Evolutionary conservation across 305 asterid genomes (phyloP).

Genomic region (Caryopteris hybrid): DNA sequence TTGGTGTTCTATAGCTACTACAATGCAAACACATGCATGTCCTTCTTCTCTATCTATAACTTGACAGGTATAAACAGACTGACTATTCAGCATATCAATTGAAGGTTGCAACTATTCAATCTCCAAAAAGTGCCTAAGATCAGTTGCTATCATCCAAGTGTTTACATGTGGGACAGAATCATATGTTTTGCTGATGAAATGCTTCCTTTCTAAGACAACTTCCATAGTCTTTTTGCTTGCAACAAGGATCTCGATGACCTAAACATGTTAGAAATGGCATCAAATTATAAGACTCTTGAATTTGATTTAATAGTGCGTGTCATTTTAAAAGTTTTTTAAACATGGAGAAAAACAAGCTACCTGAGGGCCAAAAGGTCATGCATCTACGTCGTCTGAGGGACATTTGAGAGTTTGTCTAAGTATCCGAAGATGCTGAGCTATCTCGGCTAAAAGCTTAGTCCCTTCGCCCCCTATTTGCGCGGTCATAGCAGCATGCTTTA

Average conservation of each 20-base stretch:
- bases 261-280: constrained; percentile 3
- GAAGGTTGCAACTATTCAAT: background rate
- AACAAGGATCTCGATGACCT: background rate
- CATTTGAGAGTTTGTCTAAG: constrained; percentile 34
- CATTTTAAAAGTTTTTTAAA: background rate
- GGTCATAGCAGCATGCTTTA: constrained; percentile 76
- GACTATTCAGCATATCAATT: constrained; percentile 5
- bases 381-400: constrained; percentile 26
- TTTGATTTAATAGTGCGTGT: background rate
- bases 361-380: constrained; percentile 17
- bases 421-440: constrained; percentile 66
- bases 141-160: constrained; percentile 5
- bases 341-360: constrained; percentile 17
- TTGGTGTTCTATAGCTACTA: constrained; percentile 3
- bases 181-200: background rate
- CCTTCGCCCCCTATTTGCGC: constrained; percentile 64
- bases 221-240: background rate
- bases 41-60: constrained; percentile 10
- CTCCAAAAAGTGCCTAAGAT: background rate
- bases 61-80: background rate
- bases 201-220: background rate
- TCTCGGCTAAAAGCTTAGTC: constrained; percentile 60
- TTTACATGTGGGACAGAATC: too few relatives aligned
- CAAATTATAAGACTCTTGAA: background rate
- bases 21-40: background rate